Evolutionary conservation across 495 filamentous ascomycete species (phyloP).

Genomic region (Achaetomiella virescens): DNA sequence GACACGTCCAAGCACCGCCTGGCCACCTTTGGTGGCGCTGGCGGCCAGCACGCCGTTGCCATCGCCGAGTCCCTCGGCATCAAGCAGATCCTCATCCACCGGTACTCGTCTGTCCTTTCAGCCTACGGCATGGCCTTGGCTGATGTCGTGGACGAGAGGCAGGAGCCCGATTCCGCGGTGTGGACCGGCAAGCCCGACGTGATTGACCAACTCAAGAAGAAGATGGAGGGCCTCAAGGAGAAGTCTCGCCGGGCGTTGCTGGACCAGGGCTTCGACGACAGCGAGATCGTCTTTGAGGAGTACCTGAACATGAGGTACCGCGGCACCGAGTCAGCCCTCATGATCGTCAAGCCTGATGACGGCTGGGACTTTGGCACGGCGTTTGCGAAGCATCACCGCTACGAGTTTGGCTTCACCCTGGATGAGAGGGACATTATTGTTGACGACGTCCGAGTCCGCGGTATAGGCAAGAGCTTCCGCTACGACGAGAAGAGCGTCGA

Average conservation of each 20-base stretch:
- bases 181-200: slow-evolving; percentile 56
- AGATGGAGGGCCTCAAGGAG: slow-evolving; percentile 59
- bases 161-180: slow-evolving; percentile 81
- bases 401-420: slow-evolving; percentile 91
- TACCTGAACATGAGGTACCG: slow-evolving; percentile 88
- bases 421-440: slow-evolving; percentile 86
- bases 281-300: slow-evolving; percentile 72
- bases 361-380: slow-evolving; percentile 73
- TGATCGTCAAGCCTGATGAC: slow-evolving; percentile 68
- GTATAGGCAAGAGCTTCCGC: slow-evolving; percentile 81
- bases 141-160: slow-evolving; percentile 88
- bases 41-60: slow-evolving; percentile 93
- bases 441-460: slow-evolving; percentile 84
- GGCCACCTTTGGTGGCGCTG: slow-evolving; percentile 90
- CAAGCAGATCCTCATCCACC: slow-evolving; percentile 77
- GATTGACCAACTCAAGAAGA: slow-evolving; percentile 45
- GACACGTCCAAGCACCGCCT: slow-evolving; percentile 85
- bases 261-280: slow-evolving; percentile 69
- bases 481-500: slow-evolving; percentile 74
- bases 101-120: slow-evolving; percentile 89
- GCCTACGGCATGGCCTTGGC: slow-evolving; percentile 97
- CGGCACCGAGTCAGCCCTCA: slow-evolving; percentile 80
- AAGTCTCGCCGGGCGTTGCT: slow-evolving; percentile 58
- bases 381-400: slow-evolving; percentile 80
- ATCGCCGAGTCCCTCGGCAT: slow-evolving; percentile 89